Evolutionary conservation across 2,329 filamentous ascomycete genomes (phyloP), one percentile per base, ranked within the genome.

Genomic region (Cephalotrichum gorgonifer): DNA sequence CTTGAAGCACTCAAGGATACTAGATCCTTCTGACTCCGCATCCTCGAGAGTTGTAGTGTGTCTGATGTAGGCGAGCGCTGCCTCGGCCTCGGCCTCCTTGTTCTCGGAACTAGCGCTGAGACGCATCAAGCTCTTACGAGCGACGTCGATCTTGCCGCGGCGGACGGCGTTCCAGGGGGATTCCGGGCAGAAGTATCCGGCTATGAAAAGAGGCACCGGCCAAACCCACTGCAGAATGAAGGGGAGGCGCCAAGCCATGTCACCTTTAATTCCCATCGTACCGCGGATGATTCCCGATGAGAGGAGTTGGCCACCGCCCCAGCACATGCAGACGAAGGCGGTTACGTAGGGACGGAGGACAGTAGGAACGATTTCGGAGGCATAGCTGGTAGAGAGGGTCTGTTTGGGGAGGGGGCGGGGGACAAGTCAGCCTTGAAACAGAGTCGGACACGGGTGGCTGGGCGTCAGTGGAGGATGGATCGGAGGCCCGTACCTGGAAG

Each of bases 11-110:
- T 95, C 88, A 57, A 78, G 65, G 64, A 93, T 95, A 48, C 74
- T 81, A 5, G 86, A 79, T 28, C 88, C 88, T 7, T 70, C 68
- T 4, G 86, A 89, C 48, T 88, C 85, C 64, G 77, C 75, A 60
- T 86, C 76, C 62, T 95, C 89, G 9, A 94, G 71, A 0, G 85
- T 84, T 1, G 85, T 90, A 1, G 88, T 95, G 61, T 93, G 87
- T 1, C 88, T 80, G 85, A 95, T 95, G 87, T 95, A 93, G 57
- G 86, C 83, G 44, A 95, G 73, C 0, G 86, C 93, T 66, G 93
- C 86, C 53, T 94, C 85, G 15, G 20, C 33, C 33, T 38, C 33
- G 15, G 14, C 33, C 33, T 38, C 33, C 52, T 84, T 76, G 1
- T 79, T 82, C 52, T 88, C 82, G 53, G 80, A 69, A 15, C 72